A percentile compares a stretch with the other conserved stretches of the same genome.
Conservation (phyloP, 1,284 basidiomycete genomes). For the Heterobasidion parviporum region DNA sequence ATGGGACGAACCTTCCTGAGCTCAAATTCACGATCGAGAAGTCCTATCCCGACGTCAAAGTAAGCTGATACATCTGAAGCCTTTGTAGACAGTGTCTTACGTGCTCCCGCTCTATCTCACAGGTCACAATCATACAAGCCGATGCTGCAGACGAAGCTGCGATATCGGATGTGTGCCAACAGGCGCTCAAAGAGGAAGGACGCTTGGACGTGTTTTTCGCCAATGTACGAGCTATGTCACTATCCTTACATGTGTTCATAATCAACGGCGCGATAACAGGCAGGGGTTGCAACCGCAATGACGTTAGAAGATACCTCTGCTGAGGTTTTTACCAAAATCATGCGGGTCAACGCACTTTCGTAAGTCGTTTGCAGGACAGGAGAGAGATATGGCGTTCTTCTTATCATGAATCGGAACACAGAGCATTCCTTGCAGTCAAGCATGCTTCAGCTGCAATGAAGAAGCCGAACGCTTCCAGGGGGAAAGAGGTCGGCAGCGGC, state of each 20-base stretch:
- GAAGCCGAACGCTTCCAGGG: conserved; percentile 50
- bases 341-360: conserved; percentile 82
- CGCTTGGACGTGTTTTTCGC: conserved; percentile 91
- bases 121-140: conserved; percentile 67
- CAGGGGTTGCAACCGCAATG: conserved; percentile 47
- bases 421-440: conserved; percentile 92
- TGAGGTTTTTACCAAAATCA: conserved; percentile 65
- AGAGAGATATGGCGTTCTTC: neutral
- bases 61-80: conserved; percentile 17
- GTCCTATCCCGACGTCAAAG: conserved; percentile 75
- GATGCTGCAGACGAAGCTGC: conserved; percentile 81
- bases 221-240: conserved; percentile 48
- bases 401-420: neutral
- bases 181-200: conserved; percentile 73
- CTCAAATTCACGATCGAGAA: conserved; percentile 63
- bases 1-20: conserved; percentile 60
- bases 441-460: conserved; percentile 79
- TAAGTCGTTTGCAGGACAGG: conserved; percentile 28
- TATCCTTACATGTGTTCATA: conserved; percentile 1
- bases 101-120: conserved; percentile 4
- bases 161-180: conserved; percentile 63
- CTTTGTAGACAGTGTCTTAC: neutral
- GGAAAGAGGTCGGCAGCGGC: conserved; percentile 64
- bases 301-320: conserved; percentile 48
- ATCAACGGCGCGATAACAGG: conserved; percentile 31